Conservation (phyloP, 805 yeast genomes). For the Spathaspora boniae region DNA sequence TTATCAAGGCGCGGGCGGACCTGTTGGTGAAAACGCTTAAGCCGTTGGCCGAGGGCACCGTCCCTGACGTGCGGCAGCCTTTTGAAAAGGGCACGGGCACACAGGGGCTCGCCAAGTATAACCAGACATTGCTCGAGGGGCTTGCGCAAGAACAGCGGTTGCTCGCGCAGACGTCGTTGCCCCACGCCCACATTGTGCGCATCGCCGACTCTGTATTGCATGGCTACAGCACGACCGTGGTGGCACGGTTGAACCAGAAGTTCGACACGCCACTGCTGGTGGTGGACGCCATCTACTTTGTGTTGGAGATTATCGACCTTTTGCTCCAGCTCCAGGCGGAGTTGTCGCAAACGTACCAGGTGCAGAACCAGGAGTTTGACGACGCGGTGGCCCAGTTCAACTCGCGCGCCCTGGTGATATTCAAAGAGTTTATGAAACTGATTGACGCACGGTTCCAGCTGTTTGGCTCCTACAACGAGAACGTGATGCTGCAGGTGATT, state of each 20-base stretch:
- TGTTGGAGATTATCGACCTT: slow-evolving; percentile 46
- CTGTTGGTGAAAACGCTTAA: slow-evolving; percentile 43
- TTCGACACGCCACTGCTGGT: slow-evolving; percentile 13
- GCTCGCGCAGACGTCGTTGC: slow-evolving; percentile 28
- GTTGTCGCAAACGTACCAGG: slow-evolving; percentile 6
- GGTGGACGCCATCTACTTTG: slow-evolving; percentile 23
- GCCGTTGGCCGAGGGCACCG: slow-evolving; percentile 44
- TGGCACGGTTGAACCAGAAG: slow-evolving; percentile 12
- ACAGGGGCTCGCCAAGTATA: slow-evolving; percentile 54
- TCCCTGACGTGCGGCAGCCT: slow-evolving; percentile 28
- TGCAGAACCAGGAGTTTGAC: slow-evolving; percentile 7
- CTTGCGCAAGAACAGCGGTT: slow-evolving; percentile 50
- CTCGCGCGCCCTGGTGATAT: slow-evolving; percentile 32
- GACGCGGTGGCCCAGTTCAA: slow-evolving; percentile 17
- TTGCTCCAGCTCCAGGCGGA: slow-evolving; percentile 19
- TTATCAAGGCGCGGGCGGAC: slow-evolving; percentile 19
- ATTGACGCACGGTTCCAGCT: slow-evolving; percentile 46
- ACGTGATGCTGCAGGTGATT: slow-evolving; percentile 66
- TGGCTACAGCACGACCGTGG: slow-evolving; percentile 7
- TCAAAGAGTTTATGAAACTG: slow-evolving; percentile 52
- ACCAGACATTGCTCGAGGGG: slow-evolving; percentile 48
- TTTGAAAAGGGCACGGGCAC: slow-evolving; percentile 48
- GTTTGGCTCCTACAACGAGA: slow-evolving; percentile 41
- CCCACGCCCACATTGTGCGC: not conserved
- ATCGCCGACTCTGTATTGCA: not conserved